phyloP scores from a whole-genome alignment of 768 basidiomycete genomes.

The Russula earlei region DNA sequence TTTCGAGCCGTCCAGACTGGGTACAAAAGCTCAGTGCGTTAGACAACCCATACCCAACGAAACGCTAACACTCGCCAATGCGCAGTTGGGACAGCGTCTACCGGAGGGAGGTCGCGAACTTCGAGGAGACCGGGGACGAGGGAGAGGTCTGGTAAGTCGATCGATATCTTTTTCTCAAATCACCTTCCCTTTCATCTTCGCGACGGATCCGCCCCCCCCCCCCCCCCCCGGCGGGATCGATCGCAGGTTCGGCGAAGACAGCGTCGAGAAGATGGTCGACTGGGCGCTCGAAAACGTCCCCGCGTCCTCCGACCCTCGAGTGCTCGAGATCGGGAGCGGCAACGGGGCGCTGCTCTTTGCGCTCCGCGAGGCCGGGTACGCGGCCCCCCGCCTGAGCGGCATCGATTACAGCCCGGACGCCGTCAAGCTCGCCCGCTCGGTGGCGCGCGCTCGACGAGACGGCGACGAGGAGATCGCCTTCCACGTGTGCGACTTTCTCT shows the following conservation, averaged over 20 bases:
- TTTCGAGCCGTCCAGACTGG: conserved; percentile 63
- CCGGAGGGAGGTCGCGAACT: conserved; percentile 58
- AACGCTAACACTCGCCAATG: not conserved
- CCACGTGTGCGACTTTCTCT: conserved; percentile 54
- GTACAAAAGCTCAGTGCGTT: conserved; percentile 69
- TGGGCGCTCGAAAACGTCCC: conserved; percentile 56
- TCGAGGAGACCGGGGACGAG: conserved; percentile 71
- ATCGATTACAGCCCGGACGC: conserved; percentile 75
- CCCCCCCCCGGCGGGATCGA: too few relatives aligned
- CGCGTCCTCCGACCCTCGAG: conserved; percentile 34
- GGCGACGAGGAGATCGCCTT: conserved; percentile 44
- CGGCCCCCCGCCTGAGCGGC: conserved; percentile 42
- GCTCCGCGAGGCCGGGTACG: conserved; percentile 58
- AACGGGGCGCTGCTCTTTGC: conserved; percentile 73
- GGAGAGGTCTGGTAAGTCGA: conserved; percentile 69
- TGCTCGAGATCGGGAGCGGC: conserved; percentile 73
- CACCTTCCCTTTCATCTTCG: too few relatives aligned
- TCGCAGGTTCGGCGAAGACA: conserved; percentile 70
- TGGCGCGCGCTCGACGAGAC: conserved; percentile 40
- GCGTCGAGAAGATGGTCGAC: conserved; percentile 68
- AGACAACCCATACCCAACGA: not conserved
- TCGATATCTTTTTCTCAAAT: too few relatives aligned
- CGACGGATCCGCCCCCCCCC: too few relatives aligned
- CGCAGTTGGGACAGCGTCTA: conserved; percentile 77
- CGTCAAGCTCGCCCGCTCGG: conserved; percentile 48